Base-by-base conservation (phyloP, 1,284 basidiomycete genomes). In the Cutaneotrichosporon arboriforme region DNA sequence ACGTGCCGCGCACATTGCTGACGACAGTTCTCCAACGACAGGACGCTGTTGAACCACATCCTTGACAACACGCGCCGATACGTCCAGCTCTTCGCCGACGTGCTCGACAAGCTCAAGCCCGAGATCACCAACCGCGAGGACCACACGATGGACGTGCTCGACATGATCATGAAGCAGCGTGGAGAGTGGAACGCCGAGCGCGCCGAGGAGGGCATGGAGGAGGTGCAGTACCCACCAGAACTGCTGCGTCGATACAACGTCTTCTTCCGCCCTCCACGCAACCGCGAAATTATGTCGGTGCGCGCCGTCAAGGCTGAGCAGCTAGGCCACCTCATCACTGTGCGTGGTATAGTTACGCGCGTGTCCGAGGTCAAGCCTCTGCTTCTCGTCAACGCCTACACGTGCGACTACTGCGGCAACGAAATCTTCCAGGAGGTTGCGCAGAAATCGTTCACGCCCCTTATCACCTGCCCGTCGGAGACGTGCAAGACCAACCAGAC, bases 331-430 rank as follows among this genome's bases (percentile, higher is more conserved):
- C 81, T 98, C 57, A 93, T 99, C 72, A 97, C 91, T 18, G 88
- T 96, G 57, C 88, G 94, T 41, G 96, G 94, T 46, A 97, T 99
- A 65, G 92, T 98, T 48, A 99, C 93, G 17, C 90, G 96, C 52
- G 92, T 98, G 3, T 96, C 91, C 8, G 96, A 98, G 79, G 96
- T 99, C 70, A 98, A 98, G 70, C 96, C 96, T 9, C 84, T 97
- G 33, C 82, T 99, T 13, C 86, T 90, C 63, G 93, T 98, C 69
- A 97, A 97, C 75, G 96, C 94, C 26, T 98, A 97, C 75, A 96
- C 96, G 0, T 99, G 96, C 77, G 96, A 98, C 72, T 85, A 90
- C 48, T 99, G 96, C 71, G 96, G 96, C 44, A 90, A 90, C 46
- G 96, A 99, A 74, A 94, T 94, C 35, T 99, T 99, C 80, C 92